phyloP scores from a whole-genome alignment of 805 yeast species.

The Ogataea ramenticola region DNA sequence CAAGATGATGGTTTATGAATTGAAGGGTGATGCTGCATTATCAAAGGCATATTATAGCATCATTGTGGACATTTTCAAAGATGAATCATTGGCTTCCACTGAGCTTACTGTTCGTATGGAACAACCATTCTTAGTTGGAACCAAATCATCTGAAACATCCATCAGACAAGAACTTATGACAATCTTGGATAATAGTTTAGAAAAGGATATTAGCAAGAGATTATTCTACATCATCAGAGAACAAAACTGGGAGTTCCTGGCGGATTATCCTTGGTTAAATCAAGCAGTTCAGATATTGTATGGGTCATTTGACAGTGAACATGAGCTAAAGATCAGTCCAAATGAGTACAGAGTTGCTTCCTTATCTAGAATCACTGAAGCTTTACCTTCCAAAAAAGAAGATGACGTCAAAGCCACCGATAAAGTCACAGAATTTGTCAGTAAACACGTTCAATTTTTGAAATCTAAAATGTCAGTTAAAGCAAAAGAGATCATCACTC shows the following conservation, averaged over 20 bases:
- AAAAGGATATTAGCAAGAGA: constrained; percentile 69
- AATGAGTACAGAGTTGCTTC: constrained; percentile 49
- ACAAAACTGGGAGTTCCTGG: constrained; percentile 94
- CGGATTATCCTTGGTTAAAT: constrained; percentile 91
- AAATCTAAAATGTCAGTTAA: constrained; percentile 25
- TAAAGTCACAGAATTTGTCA: constrained; percentile 11
- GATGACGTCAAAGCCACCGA: constrained; percentile 11
- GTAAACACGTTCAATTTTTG: constrained; percentile 18
- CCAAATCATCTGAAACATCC: constrained; percentile 68
- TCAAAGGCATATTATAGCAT: constrained; percentile 79
- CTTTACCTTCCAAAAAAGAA: constrained; percentile 14
- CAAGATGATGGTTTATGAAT: constrained; percentile 90
- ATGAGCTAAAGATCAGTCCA: constrained; percentile 35
- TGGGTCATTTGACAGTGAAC: constrained; percentile 60
- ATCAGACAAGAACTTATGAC: constrained; percentile 74
- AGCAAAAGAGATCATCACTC: constrained; percentile 57
- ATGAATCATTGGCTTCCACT: constrained; percentile 66
- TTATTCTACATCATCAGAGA: constrained; percentile 84
- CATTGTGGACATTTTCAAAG: constrained; percentile 81
- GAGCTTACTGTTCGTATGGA: constrained; percentile 94
- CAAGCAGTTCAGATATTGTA: constrained; percentile 85
- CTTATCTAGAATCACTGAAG: constrained; percentile 35
- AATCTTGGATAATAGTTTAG: constrained; percentile 72
- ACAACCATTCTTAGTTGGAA: constrained; percentile 92
- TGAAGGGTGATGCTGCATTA: constrained; percentile 73